A percentile compares a stretch with the other conserved stretches of the same genome.
These are phyloP conservation scores for Glebionis coronaria DNA, from an alignment of 129 eudicot species.

Conservation along the genomic window DNA sequence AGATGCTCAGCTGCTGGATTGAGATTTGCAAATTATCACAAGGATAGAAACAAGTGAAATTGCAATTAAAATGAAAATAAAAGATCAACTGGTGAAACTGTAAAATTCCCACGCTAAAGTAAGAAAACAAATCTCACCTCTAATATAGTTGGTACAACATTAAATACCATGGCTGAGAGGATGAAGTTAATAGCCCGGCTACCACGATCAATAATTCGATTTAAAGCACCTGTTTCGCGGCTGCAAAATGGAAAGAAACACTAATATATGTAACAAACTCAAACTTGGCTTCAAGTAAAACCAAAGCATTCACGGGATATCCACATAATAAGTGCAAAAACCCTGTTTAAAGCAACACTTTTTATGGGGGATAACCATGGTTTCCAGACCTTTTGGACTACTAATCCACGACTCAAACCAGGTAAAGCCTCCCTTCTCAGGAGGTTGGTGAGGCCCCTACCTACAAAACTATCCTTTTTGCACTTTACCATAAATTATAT, in stretches of 20 bases:
- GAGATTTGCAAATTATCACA: conserved; percentile 7
- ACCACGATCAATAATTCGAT: conserved; percentile 95
- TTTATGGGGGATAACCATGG: not conserved
- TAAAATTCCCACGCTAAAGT: not conserved
- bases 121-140: conserved; percentile 57
- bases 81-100: too few relatives aligned
- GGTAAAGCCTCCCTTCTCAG: too few relatives aligned
- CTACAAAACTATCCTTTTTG: not conserved
- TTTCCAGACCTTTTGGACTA: too few relatives aligned
- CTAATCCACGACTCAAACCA: too few relatives aligned
- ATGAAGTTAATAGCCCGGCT: conserved; percentile 98
- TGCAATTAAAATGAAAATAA: not conserved
- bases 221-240: conserved; percentile 96
- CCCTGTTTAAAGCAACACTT: not conserved
- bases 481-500: not conserved
- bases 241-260: conserved; percentile 37
- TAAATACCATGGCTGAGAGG: conserved; percentile 94
- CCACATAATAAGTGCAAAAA: not conserved
- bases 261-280: conserved; percentile 11
- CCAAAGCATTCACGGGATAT: not conserved
- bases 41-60: not conserved
- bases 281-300: not conserved
- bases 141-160: conserved; percentile 88
- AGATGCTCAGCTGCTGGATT: conserved; percentile 28
- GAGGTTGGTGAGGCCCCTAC: too few relatives aligned